Conservation (phyloP, 1,284 basidiomycete species). For the Boletus austroedulis region DNA sequence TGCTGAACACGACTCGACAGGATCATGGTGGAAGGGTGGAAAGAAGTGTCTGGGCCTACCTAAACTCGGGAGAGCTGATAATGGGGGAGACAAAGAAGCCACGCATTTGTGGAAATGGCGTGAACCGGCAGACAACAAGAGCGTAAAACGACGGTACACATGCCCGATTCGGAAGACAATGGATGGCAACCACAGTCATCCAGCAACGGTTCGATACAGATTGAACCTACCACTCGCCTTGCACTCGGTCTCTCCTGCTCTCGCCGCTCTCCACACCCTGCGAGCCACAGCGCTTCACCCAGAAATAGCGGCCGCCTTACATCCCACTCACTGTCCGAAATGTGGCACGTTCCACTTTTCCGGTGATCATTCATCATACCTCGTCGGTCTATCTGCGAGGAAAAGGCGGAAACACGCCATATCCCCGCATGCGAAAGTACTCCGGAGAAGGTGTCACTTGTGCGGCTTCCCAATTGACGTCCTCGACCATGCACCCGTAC, state of each 20-base stretch:
- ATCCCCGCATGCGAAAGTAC: neutral
- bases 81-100: conserved; percentile 12
- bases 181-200: neutral
- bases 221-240: conserved; percentile 47
- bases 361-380: conserved; percentile 25
- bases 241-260: conserved; percentile 47
- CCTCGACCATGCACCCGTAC: neutral
- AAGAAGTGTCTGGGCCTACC: neutral
- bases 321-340: conserved; percentile 43
- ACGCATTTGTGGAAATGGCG: neutral
- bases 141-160: conserved; percentile 23
- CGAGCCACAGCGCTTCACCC: conserved; percentile 39
- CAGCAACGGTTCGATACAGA: conserved; percentile 47
- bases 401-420: conserved; percentile 12
- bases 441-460: conserved; percentile 21
- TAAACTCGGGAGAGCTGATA: conserved; percentile 7
- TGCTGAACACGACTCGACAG: conserved; percentile 23
- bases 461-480: conserved; percentile 20
- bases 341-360: conserved; percentile 49
- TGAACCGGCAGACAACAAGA: conserved; percentile 19
- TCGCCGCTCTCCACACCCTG: conserved; percentile 59
- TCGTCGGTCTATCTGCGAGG: conserved; percentile 7
- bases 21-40: conserved; percentile 24
- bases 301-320: conserved; percentile 22
- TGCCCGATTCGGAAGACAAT: conserved; percentile 28